Conservation (phyloP, 2,329 filamentous ascomycete species). For the Diatrype stigma region DNA sequence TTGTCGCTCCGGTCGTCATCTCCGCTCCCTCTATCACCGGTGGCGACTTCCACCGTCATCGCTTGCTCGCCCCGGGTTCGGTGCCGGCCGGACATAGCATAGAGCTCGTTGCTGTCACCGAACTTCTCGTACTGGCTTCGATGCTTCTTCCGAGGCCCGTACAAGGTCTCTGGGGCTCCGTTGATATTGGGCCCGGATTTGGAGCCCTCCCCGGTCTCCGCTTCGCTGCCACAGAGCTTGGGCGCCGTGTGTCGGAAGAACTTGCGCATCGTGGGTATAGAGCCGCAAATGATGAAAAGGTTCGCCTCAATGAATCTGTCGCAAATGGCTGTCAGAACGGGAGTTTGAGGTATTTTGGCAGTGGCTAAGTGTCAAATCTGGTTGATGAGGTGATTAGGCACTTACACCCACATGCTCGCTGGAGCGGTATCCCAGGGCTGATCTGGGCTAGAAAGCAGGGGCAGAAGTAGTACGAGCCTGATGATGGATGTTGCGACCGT, state of each 20-base stretch:
- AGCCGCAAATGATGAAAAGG: conserved; percentile 25
- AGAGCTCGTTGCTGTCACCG: neutral
- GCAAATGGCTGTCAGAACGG: neutral
- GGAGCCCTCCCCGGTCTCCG: neutral
- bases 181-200: neutral
- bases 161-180: neutral
- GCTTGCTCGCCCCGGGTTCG: neutral
- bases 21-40: neutral
- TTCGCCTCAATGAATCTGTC: conserved; percentile 26
- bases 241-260: conserved; percentile 32
- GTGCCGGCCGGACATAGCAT: neutral
- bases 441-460: conserved; percentile 6
- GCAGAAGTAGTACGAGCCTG: conserved; percentile 5
- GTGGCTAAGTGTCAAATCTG: neutral
- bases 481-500: conserved; percentile 8
- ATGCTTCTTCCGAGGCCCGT: neutral
- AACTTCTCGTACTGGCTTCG: neutral
- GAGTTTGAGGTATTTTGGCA: no score
- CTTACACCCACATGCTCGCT: conserved; percentile 14
- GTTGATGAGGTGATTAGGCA: no score
- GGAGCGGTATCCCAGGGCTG: conserved; percentile 12
- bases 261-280: conserved; percentile 32
- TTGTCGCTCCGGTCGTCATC: neutral
- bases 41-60: neutral
- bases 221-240: conserved; percentile 8